Conservation (phyloP, 164 flowering plant genomes). For the Brasenia schreberi region DNA sequence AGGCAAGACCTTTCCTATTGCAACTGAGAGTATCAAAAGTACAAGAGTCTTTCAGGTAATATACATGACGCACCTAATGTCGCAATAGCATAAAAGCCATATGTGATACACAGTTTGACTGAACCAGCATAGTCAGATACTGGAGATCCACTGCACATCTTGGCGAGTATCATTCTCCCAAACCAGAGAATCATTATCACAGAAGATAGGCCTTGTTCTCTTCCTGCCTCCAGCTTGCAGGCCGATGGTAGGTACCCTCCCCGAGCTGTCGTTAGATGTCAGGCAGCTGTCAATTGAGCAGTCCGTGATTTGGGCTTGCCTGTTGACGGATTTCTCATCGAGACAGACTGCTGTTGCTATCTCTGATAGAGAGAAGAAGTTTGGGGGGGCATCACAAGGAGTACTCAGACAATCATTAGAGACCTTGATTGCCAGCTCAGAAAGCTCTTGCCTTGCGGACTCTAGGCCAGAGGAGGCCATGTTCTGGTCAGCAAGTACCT, state of each 20-base stretch:
- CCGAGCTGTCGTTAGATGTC: slow-evolving; percentile 53
- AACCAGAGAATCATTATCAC: slow-evolving; percentile 28
- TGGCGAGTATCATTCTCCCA: slow-evolving; percentile 33
- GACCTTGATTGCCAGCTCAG: slow-evolving; percentile 63
- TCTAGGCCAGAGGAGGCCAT: slow-evolving; percentile 48
- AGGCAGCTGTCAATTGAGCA: slow-evolving; percentile 67
- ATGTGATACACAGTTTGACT: not conserved
- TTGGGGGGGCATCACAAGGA: slow-evolving; percentile 34
- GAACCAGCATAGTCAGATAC: slow-evolving; percentile 9
- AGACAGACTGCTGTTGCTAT: slow-evolving; percentile 27
- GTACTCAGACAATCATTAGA: slow-evolving; percentile 27
- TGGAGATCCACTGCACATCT: slow-evolving; percentile 56
- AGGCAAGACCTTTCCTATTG: no score
- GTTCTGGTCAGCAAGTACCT: slow-evolving; percentile 51
- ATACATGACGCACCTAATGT: not conserved
- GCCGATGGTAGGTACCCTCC: slow-evolving; percentile 16
- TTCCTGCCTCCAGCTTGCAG: slow-evolving; percentile 44
- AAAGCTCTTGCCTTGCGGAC: slow-evolving; percentile 62
- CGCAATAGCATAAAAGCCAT: not conserved
- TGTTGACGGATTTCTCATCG: slow-evolving; percentile 23
- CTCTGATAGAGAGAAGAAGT: slow-evolving; percentile 32
- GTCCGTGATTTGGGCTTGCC: slow-evolving; percentile 36
- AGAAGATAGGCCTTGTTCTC: slow-evolving; percentile 43
- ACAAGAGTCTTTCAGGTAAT: no score
- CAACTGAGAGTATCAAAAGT: no score